Base-by-base conservation (phyloP, 371 early-diverging fungal genomes). In the Mortierella sp. region DNA sequence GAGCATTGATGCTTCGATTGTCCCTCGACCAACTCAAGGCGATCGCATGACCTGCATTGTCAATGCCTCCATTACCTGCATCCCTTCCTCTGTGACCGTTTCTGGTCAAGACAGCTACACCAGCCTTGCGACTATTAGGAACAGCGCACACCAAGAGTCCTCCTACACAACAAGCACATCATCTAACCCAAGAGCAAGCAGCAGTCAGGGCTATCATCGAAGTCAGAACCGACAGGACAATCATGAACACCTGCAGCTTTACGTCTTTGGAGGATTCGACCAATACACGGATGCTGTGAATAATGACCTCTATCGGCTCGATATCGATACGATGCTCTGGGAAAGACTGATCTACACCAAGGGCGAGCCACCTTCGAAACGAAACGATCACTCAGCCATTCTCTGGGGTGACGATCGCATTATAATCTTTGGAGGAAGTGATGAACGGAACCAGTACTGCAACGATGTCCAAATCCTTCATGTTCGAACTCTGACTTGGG, bases 371-470 rank as follows among this genome's bases (percentile, higher is more conserved):
- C 92, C 93, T 8, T 88, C 87, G 5, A 89, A 91, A 64, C 88
- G 92, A n/a, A 91, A 87, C 65, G 92, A 90, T 64, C 93, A 93
- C 65, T 86, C 92, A 6, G 87, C 92, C 24, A 90, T 87, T 16
- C 75, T 88, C 5, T 93, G 92, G 92, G 83, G 87, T 16, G 77
- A 84, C 22, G 85, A 90, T 73, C 90, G 88, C 51, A 83, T 93
- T 22, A 84, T 94, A 14, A 88, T 94, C n/a, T 93, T 92, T 86
- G 94, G 93, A 55, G 94, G 94, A 1, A 88, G 85, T n/a, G 92
- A 94, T 74, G 87, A 87, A 35, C 87, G 88, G 45, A 89, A 90
- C 40, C 74, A 71, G 24, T 90, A 85, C 57, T 89, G 88, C 71
- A 90, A 90, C 70, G 91, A 92, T 66, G 77, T 94, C n/a, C 76